Base-by-base conservation (phyloP, 2,329 filamentous ascomycete genomes). In the Fusarium chlamydosporum region DNA sequence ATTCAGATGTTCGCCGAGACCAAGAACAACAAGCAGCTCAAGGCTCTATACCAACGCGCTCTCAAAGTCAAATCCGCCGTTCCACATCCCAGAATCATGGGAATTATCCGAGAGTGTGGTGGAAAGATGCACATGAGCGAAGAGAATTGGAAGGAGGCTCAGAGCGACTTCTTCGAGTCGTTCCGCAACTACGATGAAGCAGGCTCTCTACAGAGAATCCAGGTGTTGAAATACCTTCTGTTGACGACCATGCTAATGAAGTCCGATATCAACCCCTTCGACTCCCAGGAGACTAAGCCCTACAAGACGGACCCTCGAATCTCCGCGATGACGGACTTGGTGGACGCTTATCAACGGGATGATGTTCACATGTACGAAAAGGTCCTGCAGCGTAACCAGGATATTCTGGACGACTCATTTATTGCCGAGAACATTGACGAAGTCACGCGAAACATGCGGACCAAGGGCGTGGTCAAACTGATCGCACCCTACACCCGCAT, bases 121-220 rank as follows among this genome's bases (percentile, higher is more conserved):
- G 96, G 96, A 74, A 99, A 99, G 85, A 99, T 99, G 96, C 94
- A 98, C 83, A 98, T 99, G 96, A 96, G 92, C 79, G 96, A 99
- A 84, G 96, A 98, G 82, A 98, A 98, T 79, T 99, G 96, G 96
- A 93, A 96, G 78, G 93, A 94, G 76, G 96, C 96, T 1, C 94
- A 98, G 81, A 95, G 90, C 74, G 96, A 98, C 82, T 99, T 99
- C 80, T 97, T 97, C 79, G 96, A 99, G 79, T 97, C 95, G 1
- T 99, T 99, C 84, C 92, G 94, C 59, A 98, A 97, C 82, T 99
- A 98, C 82, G 96, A 99, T 78, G 96, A 99, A 83, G 96, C 96
- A 40, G 96, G 96, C 45, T 97, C 94, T 27, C 87, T 97, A 75
- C 95, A 98, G 79, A 89, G 96, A 47, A 98, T 98, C 72, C 95